Evolutionary conservation across 495 filamentous ascomycete genomes (phyloP), one percentile per base, ranked within the genome.

Genomic region (Podospora pseudopauciseta): DNA sequence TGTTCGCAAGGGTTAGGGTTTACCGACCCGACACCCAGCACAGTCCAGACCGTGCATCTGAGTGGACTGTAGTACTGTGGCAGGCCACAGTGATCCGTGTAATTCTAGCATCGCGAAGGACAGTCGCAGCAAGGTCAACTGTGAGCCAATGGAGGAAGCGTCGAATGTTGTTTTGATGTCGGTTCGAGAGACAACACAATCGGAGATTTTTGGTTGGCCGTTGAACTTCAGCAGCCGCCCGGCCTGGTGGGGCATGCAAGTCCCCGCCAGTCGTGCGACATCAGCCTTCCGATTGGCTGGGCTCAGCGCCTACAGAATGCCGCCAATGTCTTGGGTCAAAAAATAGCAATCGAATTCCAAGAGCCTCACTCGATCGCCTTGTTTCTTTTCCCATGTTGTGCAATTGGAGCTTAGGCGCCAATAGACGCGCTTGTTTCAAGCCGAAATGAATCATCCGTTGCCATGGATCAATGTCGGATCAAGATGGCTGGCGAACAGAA

Each of bases 351-450:
- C n/a, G 55, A 11, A 20, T 20, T 19, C n/a, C 55, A 58, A 26
- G n/a, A 58, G 55, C 55, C 23, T 58, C 55, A 20, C 55, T 58
- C 55, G n/a, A 58, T 58, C 55, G 23, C n/a, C 23, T 26, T 19
- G n/a, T 19, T 20, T 58, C 23, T 19, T 58, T 58, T 11, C n/a
- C 55, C 55, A 58, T 58, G 55, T 58, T 58, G 55, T 58, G 55
- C 55, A 58, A 58, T 58, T 5, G n/a, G 55, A 26, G n/a, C n/a
- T 26, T 19, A 58, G 55, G 55, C 55, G 55, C 55, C 23, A 58
- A 58, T 58, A 26, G 55, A 58, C 55, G n/a, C 55, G 55, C 55
- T 58, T 58, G 55, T 58, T 58, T 58, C 55, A 58, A 58, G 23
- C n/a, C 55, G 55, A 58, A 58, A 58, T 58, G 55, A 58, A 58